Evolutionary conservation across 176 grass and related monocot species (phyloP).

Genomic region (Oryza brachyantha): DNA sequence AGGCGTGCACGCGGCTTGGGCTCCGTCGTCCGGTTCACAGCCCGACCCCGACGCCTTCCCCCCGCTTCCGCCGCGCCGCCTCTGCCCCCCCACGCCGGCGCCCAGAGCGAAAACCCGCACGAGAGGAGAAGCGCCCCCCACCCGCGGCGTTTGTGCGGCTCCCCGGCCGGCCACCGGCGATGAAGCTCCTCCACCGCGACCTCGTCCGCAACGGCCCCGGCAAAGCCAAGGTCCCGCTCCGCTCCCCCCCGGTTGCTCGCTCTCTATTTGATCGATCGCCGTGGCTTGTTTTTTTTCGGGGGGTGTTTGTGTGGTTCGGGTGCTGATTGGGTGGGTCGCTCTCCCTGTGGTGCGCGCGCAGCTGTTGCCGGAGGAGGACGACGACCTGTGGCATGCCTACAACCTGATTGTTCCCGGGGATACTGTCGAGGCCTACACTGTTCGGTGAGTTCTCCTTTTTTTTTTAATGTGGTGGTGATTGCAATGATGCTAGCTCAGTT

Average conservation of each 20-base stretch:
- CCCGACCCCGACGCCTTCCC: too few species aligned
- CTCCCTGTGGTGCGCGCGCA: slow-evolving; percentile 16
- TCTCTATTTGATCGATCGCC: too few species aligned
- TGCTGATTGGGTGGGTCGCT: slow-evolving; percentile 1
- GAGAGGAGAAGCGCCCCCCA: too few species aligned
- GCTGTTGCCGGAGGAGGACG: slow-evolving; percentile 82
- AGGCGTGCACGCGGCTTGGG: too few species aligned
- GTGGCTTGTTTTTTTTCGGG: too few species aligned
- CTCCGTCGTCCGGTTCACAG: too few species aligned
- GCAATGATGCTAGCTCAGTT: too few species aligned
- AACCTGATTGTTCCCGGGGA: slow-evolving; percentile 78
- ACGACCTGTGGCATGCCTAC: slow-evolving; percentile 94
- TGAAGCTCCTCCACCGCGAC: slow-evolving; percentile 65
- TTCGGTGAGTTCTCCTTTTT: slow-evolving; percentile 44
- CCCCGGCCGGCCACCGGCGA: slow-evolving; percentile 3
- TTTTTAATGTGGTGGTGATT: too few species aligned
- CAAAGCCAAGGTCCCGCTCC: slow-evolving; percentile 54
- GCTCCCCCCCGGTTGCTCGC: too few species aligned
- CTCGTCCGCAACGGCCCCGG: slow-evolving; percentile 67
- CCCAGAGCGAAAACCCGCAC: not conserved
- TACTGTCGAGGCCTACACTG: slow-evolving; percentile 58
- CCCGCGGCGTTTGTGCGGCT: too few species aligned
- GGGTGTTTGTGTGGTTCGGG: not conserved
- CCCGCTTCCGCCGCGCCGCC: not conserved
- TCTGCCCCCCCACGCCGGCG: slow-evolving; percentile 8